Evolutionary conservation across 139 green algal genomes (phyloP).

Genomic region (Pleodorina starrii): DNA sequence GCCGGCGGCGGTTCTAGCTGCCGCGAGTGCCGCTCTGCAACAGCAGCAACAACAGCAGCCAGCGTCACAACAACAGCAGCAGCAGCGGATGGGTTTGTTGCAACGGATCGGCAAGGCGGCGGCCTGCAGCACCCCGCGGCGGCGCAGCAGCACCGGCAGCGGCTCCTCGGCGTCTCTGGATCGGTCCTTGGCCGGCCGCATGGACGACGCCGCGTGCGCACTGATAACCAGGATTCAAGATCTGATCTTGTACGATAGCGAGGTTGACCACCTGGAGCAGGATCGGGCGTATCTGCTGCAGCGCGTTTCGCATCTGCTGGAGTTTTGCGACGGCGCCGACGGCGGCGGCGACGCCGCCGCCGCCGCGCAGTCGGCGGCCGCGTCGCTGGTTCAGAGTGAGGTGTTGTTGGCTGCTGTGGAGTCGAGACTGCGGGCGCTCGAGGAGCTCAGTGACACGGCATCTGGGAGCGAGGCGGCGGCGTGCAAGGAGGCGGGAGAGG

Average conservation of each 20-base stretch:
- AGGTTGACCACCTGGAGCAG: conserved; percentile 47
- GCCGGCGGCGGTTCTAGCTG: background rate
- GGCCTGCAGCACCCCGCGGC: background rate
- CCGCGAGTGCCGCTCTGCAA: background rate
- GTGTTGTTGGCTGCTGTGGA: conserved; percentile 37
- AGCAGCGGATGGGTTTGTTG: background rate
- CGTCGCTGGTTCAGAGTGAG: conserved; percentile 23
- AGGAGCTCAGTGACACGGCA: background rate
- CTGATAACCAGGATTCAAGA: conserved; percentile 31
- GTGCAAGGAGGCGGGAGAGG: background rate
- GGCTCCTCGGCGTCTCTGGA: no score
- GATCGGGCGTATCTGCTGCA: conserved; percentile 22
- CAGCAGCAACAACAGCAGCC: background rate
- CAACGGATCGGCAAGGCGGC: background rate
- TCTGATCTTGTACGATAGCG: conserved; percentile 32
- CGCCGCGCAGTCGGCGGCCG: background rate
- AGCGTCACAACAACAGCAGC: background rate
- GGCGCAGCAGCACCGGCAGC: no score
- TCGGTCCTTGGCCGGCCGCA: no score
- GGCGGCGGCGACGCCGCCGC: background rate
- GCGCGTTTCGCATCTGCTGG: background rate
- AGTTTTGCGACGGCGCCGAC: background rate
- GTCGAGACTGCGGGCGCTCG: background rate
- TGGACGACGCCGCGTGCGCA: background rate
- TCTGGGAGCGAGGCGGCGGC: background rate